Base-by-base conservation (phyloP, 345 rosid species). In the Corchorus olitorius region DNA sequence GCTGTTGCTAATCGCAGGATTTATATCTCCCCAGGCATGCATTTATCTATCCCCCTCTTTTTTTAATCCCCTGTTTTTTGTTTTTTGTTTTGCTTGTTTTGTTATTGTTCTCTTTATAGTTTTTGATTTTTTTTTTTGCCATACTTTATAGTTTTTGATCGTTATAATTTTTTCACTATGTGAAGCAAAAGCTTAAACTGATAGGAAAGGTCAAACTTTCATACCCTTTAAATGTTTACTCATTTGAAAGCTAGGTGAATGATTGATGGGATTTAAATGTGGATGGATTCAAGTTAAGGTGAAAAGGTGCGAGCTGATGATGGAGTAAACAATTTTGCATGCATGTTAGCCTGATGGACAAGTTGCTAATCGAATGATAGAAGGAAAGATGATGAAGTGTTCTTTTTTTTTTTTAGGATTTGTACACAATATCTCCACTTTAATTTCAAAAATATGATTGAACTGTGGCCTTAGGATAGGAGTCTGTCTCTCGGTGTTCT, bases 21-120 rank as follows among this genome's bases (percentile, higher is more conserved):
- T 68, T 82, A 80, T 75, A 84, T 82, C 78, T 91, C 94, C 67
- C 91, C 83, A 43, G 83, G 97, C 90, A 77, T 62, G 74, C 46
- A 6, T 67, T 58, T 16, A 15, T 49, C 0, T 65, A 41, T 17
- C 48, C 50, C 50, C 27, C n/a, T 39, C 39, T 33, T 2, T 50
- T 16, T 16, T 15, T 34, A 12, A 8, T 54, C 20, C 19, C 34
- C 34, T 52, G 54, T 0, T 19, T 27, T 65, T 20, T 14, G 27
- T 54, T 64, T 8, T 54, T 64, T 8, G 17, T 62, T 37, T 64
- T 49, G 59, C 48, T 59, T 46, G 14, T 10, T 15, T 56, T 72
- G 65, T 54, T 16, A 14, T 45, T n/a, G 27, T 45, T 45, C 50
- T 66, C 2, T 10, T 19, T 12, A 39, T 37, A 41, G 22, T 10